Percentiles rank a stretch among this genome's conserved stretches.
Conservation (phyloP, 2,329 filamentous ascomycete genomes). For the Acephala macrosclerotiorum region DNA sequence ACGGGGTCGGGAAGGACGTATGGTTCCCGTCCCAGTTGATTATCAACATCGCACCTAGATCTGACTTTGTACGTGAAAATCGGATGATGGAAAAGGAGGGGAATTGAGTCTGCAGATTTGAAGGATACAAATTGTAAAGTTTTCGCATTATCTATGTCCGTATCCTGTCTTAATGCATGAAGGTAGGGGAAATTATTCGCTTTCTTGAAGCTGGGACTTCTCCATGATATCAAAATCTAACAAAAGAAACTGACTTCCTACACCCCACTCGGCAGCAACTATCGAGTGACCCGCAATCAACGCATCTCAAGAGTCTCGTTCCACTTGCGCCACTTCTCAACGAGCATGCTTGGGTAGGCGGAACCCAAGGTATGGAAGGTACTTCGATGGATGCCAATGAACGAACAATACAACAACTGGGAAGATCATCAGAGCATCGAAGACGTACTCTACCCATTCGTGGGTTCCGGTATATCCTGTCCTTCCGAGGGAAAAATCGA, state of each 20-base stretch:
- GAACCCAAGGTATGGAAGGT: conserved; percentile 46
- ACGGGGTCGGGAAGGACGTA: background rate
- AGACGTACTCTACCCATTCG: conserved; percentile 38
- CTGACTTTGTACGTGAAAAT: no score
- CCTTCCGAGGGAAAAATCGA: conserved; percentile 36
- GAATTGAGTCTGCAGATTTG: background rate
- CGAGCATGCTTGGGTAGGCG: conserved; percentile 43
- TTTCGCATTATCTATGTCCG: background rate
- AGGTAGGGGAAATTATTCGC: background rate
- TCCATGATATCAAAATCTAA: background rate
- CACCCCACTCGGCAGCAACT: background rate
- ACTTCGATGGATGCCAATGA: conserved; percentile 45
- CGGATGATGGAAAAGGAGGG: background rate
- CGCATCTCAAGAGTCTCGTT: background rate
- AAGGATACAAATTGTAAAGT: background rate
- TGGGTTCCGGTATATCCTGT: conserved; percentile 34
- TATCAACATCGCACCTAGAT: no score
- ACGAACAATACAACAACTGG: conserved; percentile 38
- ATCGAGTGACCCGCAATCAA: background rate
- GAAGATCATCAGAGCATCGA: conserved; percentile 37
- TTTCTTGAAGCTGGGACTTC: background rate
- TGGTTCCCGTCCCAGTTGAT: background rate
- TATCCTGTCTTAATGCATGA: background rate
- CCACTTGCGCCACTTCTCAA: conserved; percentile 18
- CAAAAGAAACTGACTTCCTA: background rate